Evolutionary conservation across 2,329 filamentous ascomycete genomes (phyloP).

Genomic region (Alternaria novae-zelandiae): DNA sequence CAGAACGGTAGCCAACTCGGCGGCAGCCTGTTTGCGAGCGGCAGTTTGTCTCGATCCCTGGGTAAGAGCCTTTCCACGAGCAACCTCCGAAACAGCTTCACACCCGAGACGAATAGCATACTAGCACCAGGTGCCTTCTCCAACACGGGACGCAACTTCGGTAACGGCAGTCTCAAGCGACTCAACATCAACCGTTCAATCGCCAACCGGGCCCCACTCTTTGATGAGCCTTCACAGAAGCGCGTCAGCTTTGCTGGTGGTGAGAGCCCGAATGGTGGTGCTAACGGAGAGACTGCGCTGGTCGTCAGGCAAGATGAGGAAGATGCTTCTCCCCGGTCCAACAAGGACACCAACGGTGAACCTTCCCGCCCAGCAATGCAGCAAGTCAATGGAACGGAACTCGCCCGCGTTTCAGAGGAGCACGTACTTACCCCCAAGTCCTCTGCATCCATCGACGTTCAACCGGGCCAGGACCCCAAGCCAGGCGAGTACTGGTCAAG

Average conservation of each 20-base stretch:
- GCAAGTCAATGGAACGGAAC: constrained; percentile 74
- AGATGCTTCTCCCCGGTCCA: constrained; percentile 62
- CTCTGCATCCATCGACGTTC: constrained; percentile 37
- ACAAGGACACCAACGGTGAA: constrained; percentile 46
- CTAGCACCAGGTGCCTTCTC: constrained; percentile 86
- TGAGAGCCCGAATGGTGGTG: constrained; percentile 52
- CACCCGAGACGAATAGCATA: constrained; percentile 83
- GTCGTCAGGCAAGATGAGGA: constrained; percentile 57
- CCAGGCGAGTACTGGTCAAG: constrained; percentile 87
- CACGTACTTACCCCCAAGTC: constrained; percentile 52
- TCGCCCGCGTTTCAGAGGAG: constrained; percentile 80
- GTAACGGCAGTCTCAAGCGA: constrained; percentile 74
- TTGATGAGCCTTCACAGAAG: constrained; percentile 65
- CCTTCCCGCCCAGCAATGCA: constrained; percentile 68
- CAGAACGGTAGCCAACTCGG: constrained; percentile 76
- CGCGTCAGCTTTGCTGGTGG: constrained; percentile 86
- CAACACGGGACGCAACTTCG: constrained; percentile 56
- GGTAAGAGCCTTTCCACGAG: constrained; percentile 89
- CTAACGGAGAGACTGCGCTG: constrained; percentile 57
- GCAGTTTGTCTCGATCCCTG: constrained; percentile 73
- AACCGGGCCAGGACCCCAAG: constrained; percentile 55
- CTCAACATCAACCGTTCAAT: constrained; percentile 90
- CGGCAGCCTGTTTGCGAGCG: constrained; percentile 47
- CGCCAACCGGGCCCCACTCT: constrained; percentile 64
- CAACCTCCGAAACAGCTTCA: constrained; percentile 82